phyloP scores from a whole-genome alignment of 768 basidiomycete species.

The Tylopilus felleus region DNA sequence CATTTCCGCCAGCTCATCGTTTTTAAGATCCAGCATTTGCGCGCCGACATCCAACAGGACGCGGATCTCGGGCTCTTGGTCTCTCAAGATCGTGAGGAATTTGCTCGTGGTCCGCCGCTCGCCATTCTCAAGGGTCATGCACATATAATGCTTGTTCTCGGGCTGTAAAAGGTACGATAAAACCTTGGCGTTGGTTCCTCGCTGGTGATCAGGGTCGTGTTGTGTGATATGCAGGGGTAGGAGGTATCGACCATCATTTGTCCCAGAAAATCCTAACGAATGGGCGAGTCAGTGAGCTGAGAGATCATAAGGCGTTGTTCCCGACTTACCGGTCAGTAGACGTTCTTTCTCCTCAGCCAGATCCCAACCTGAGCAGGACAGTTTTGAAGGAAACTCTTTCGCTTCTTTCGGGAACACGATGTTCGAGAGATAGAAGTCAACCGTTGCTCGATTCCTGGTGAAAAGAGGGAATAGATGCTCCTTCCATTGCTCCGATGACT shows the following conservation, averaged over 20 bases:
- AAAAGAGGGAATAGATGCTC: constrained; percentile 27
- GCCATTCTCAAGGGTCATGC: constrained; percentile 7
- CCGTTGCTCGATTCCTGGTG: constrained; percentile 21
- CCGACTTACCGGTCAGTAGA: constrained; percentile 14
- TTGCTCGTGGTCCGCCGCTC: constrained; percentile 10
- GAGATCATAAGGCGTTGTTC: neutral
- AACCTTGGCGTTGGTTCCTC: constrained; percentile 44
- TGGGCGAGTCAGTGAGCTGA: neutral
- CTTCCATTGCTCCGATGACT: constrained; percentile 26
- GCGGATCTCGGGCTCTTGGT: constrained; percentile 32
- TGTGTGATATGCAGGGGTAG: constrained; percentile 34
- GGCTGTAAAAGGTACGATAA: constrained; percentile 29
- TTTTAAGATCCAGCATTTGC: constrained; percentile 38
- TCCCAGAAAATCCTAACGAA: constrained; percentile 35
- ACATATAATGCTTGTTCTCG: too few species aligned
- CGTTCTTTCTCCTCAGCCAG: constrained; percentile 28
- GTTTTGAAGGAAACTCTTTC: constrained; percentile 34
- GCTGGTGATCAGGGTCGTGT: constrained; percentile 27
- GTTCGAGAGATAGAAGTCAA: constrained; percentile 42
- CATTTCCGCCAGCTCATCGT: constrained; percentile 34
- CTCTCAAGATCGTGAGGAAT: constrained; percentile 31
- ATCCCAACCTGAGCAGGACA: constrained; percentile 38
- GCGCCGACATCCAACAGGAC: constrained; percentile 61
- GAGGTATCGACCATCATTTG: constrained; percentile 38
- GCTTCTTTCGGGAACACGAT: constrained; percentile 48